Conservation (phyloP, 768 basidiomycete genomes). For the Psilocybe sp. region DNA sequence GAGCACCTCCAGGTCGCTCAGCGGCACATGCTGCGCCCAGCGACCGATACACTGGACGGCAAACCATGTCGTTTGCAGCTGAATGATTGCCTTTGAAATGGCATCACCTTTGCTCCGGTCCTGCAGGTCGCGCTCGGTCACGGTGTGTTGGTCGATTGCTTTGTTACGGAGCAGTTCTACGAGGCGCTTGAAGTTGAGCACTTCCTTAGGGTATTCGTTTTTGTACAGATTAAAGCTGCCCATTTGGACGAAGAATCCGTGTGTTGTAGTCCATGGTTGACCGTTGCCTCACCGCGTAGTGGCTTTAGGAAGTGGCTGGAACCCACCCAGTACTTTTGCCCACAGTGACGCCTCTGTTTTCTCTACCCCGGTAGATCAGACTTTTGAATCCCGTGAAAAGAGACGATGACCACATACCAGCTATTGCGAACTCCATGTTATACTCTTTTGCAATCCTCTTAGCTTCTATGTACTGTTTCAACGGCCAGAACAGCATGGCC, state of each 20-base stretch:
- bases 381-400: not conserved
- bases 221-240: slow-evolving; percentile 21
- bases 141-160: slow-evolving; percentile 13
- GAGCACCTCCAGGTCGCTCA: slow-evolving; percentile 33
- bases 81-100: slow-evolving; percentile 29
- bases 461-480: too few species aligned
- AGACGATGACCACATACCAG: not conserved
- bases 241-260: slow-evolving; percentile 18
- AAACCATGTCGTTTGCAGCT: slow-evolving; percentile 35
- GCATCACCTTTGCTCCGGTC: slow-evolving; percentile 31
- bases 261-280: slow-evolving; percentile 11
- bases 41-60: slow-evolving; percentile 26
- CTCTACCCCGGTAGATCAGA: not conserved
- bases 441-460: too few species aligned
- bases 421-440: too few species aligned
- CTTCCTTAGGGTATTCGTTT: slow-evolving; percentile 5
- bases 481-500: too few species aligned
- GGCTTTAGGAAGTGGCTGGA: not conserved
- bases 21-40: slow-evolving; percentile 15
- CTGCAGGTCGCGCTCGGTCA: slow-evolving; percentile 17
- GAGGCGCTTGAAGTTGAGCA: slow-evolving; percentile 2
- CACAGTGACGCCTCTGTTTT: not conserved
- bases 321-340: too few species aligned
- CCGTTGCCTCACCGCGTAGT: not conserved
- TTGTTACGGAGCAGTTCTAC: slow-evolving; percentile 9